Conservation (phyloP, 805 yeast genomes). For the Schwanniomyces pseudopolymorphus region DNA sequence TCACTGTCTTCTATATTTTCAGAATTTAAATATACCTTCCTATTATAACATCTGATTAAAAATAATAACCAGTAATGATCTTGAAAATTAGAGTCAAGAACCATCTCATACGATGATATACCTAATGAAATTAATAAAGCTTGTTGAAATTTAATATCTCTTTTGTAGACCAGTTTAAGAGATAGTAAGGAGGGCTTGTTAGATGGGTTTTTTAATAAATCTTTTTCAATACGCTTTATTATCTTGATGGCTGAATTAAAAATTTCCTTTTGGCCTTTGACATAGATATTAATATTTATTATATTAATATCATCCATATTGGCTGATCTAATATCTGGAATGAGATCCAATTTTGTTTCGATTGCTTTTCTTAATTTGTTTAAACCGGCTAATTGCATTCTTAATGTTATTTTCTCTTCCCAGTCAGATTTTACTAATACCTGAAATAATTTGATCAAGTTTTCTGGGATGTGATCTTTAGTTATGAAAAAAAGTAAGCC, state of each 20-base stretch:
- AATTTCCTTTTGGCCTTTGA: conserved; percentile 48
- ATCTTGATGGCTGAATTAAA: conserved; percentile 46
- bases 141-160: conserved; percentile 53
- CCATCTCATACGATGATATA: conserved; percentile 50
- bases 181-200: conserved; percentile 48
- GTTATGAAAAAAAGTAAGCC: conserved; percentile 43
- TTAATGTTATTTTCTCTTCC: conserved; percentile 46
- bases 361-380: conserved; percentile 53
- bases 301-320: conserved; percentile 16
- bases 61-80: conserved; percentile 63
- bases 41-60: conserved; percentile 59
- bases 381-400: conserved; percentile 63
- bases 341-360: conserved; percentile 45
- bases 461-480: conserved; percentile 34
- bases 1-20: conserved; percentile 22
- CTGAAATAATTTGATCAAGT: conserved; percentile 54
- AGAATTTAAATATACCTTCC: conserved; percentile 25
- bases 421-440: conserved; percentile 48
- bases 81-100: conserved; percentile 47
- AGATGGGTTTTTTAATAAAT: conserved; percentile 32
- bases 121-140: conserved; percentile 60
- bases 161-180: conserved; percentile 56
- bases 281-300: conserved; percentile 43
- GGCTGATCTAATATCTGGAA: conserved; percentile 25
- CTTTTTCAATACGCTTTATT: conserved; percentile 46